Evolutionary conservation across 345 rosid species (phyloP).

Genomic region (Moricandia moricandioides): DNA sequence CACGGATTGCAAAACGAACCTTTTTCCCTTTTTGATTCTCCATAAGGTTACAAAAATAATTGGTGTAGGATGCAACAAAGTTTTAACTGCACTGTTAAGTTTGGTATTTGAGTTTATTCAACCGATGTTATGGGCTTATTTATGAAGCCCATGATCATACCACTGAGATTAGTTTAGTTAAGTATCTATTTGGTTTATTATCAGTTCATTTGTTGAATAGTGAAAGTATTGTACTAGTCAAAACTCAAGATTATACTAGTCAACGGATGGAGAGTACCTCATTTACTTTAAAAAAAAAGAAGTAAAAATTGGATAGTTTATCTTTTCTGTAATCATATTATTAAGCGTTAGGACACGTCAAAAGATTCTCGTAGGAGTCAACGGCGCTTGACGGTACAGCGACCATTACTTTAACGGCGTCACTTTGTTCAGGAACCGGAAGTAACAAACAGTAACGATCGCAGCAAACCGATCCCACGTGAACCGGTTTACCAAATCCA

Average conservation of each 20-base stretch:
- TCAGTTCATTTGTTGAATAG: neutral
- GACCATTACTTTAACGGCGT: constrained; percentile 67
- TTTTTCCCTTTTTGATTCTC: neutral
- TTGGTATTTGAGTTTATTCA: neutral
- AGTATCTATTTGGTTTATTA: neutral
- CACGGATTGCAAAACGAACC: constrained; percentile 6
- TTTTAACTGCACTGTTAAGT: neutral
- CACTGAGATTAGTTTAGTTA: neutral
- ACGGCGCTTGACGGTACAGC: constrained; percentile 70
- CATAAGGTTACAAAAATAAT: neutral
- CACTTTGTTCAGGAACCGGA: constrained; percentile 56
- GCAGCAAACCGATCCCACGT: constrained; percentile 66
- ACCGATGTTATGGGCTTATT: neutral
- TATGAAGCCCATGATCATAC: neutral
- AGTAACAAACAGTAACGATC: constrained; percentile 72
- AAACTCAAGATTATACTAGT: constrained; percentile 34
- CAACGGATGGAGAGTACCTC: constrained; percentile 33
- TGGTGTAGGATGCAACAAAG: neutral
- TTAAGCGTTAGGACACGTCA: constrained; percentile 45
- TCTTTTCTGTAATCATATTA: neutral
- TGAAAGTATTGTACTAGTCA: constrained; percentile 29
- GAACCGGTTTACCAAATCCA: constrained; percentile 66
- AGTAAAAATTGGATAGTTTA: constrained; percentile 13
- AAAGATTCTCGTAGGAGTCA: constrained; percentile 50
- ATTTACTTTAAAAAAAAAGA: neutral